Conservation (phyloP, 768 basidiomycete genomes). For the Calvatia gigantea region DNA sequence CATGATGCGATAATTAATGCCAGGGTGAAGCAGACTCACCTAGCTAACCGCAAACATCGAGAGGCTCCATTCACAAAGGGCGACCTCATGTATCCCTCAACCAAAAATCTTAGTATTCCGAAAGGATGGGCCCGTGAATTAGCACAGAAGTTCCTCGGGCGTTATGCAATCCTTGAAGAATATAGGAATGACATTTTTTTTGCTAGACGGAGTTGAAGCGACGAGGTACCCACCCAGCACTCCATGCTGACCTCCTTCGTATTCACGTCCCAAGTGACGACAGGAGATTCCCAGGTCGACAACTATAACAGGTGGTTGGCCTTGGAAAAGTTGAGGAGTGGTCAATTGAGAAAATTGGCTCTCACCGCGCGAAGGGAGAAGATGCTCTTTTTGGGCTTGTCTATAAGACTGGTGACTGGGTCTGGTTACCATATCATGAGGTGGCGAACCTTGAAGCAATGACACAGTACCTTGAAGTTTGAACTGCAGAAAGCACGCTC, state of each 20-base stretch:
- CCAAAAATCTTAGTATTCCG: slow-evolving; percentile 24
- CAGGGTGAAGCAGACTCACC: not conserved
- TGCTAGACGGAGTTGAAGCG: not conserved
- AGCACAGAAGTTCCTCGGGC: slow-evolving; percentile 11
- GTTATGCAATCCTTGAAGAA: slow-evolving; percentile 5
- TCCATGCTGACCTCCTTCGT: no score
- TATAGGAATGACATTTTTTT: not conserved
- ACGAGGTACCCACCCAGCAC: not conserved
- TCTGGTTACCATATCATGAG: not conserved
- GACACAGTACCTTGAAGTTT: no score
- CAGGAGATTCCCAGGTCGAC: not conserved
- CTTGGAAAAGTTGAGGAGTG: slow-evolving; percentile 8
- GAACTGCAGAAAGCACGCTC: no score
- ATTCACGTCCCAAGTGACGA: not conserved
- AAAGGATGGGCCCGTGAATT: slow-evolving; percentile 9
- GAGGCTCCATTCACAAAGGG: slow-evolving; percentile 4
- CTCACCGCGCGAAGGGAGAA: slow-evolving; percentile 3
- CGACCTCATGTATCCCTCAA: slow-evolving; percentile 15
- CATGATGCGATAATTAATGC: slow-evolving; percentile 13
- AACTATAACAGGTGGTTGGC: not conserved
- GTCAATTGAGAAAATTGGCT: slow-evolving; percentile 3
- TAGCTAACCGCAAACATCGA: slow-evolving; percentile 1
- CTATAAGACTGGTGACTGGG: not conserved
- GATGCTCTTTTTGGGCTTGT: not conserved
- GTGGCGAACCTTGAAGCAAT: not conserved